Evolutionary conservation across 2,329 filamentous ascomycete genomes (phyloP).

Genomic region (Xylariaceae sp.): DNA sequence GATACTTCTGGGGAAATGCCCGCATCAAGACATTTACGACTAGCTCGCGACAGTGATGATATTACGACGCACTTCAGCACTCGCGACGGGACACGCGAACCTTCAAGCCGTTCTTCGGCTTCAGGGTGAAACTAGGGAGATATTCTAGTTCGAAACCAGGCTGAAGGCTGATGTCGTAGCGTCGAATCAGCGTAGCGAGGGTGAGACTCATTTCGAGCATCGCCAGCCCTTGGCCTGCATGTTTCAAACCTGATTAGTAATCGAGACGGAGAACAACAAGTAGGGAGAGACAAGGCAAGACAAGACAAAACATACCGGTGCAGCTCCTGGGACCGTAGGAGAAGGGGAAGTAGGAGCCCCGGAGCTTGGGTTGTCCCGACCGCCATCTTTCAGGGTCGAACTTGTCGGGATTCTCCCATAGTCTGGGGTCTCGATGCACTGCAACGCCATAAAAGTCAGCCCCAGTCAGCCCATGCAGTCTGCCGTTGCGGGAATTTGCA

Average conservation of each 20-base stretch:
- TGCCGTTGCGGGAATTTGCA: not conserved
- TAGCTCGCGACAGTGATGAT: not conserved
- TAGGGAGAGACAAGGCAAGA: not conserved
- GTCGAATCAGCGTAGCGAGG: conserved; percentile 13
- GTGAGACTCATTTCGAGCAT: conserved; percentile 18
- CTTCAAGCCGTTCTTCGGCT: conserved; percentile 14
- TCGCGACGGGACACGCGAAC: conserved; percentile 12
- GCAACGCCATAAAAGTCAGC: not conserved
- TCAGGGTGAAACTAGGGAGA: conserved; percentile 15
- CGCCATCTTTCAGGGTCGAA: conserved; percentile 18
- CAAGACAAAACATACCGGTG: conserved; percentile 7
- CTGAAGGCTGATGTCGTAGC: conserved; percentile 11
- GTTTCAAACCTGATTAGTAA: not conserved
- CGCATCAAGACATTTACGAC: not conserved
- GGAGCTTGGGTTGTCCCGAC: conserved; percentile 14
- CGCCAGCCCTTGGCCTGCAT: conserved; percentile 16
- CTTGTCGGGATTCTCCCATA: conserved; percentile 18
- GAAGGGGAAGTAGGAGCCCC: conserved; percentile 18
- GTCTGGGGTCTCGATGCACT: conserved; percentile 16
- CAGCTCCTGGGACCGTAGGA: conserved; percentile 17
- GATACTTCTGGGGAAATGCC: too few relatives aligned
- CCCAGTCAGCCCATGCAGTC: not conserved
- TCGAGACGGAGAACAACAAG: not conserved
- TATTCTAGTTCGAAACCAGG: conserved; percentile 16
- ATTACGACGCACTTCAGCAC: not conserved